These are phyloP conservation scores for Trichophyton schoenleinii DNA, from an alignment of 2,329 filamentous ascomycete species.

Conservation along the genomic window DNA sequence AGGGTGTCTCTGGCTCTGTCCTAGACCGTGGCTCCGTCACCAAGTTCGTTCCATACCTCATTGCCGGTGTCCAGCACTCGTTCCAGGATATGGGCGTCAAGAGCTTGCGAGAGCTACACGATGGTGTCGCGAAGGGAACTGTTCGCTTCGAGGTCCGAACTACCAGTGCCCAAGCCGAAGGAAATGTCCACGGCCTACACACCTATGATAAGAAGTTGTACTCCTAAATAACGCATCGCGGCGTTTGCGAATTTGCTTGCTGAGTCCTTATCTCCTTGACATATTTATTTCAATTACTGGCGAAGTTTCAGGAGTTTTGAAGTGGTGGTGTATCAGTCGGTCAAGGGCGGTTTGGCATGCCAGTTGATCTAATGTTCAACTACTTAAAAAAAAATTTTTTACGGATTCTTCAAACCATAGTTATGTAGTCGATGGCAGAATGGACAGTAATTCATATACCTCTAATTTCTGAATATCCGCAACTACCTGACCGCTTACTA, in stretches of 20 bases:
- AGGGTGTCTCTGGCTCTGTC: constrained; percentile 73
- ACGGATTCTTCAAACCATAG: background rate
- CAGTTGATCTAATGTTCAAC: background rate
- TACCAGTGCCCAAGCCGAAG: constrained; percentile 88
- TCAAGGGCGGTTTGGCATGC: background rate
- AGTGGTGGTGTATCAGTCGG: background rate
- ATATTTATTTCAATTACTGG: background rate
- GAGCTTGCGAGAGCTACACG: constrained; percentile 65
- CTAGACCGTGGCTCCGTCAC: constrained; percentile 57
- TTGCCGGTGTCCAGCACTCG: constrained; percentile 91
- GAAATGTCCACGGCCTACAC: constrained; percentile 91
- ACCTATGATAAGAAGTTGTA: constrained; percentile 99
- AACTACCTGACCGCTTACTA: background rate
- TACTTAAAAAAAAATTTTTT: background rate
- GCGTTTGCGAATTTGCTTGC: background rate
- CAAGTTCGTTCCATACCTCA: constrained; percentile 92
- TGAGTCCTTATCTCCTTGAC: background rate
- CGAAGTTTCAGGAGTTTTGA: background rate
- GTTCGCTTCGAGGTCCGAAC: constrained; percentile 91
- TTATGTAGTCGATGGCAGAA: background rate
- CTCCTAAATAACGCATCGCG: constrained; percentile 40
- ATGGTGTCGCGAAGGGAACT: constrained; percentile 57
- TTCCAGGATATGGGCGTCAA: constrained; percentile 87
- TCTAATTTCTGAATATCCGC: background rate
- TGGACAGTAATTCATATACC: background rate